Evolutionary conservation across 1,284 basidiomycete genomes (phyloP).

Genomic region (Tetrapyrgos nigripes): DNA sequence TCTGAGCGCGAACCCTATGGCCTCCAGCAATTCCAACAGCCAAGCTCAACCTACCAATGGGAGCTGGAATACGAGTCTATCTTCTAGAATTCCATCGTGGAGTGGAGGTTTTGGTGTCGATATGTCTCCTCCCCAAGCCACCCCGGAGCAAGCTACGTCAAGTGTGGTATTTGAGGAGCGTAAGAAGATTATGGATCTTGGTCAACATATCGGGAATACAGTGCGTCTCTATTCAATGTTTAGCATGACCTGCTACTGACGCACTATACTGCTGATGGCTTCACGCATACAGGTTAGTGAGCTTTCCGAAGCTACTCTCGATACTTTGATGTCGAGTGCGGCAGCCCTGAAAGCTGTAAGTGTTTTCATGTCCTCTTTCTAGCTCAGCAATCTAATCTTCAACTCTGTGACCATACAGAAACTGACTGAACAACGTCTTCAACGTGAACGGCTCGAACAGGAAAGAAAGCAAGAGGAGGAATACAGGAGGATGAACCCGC

Average conservation of each 20-base stretch:
- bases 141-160: not conserved
- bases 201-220: slow-evolving; percentile 6
- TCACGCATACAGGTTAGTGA: not conserved
- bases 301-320: slow-evolving; percentile 7
- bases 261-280: not conserved
- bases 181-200: not conserved
- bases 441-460: not conserved
- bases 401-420: not conserved
- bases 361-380: not conserved
- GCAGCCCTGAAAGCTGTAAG: slow-evolving; percentile 4
- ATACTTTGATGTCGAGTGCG: not conserved
- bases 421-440: not conserved
- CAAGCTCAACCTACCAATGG: too few species aligned
- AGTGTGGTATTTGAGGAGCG: not conserved
- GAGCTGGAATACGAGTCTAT: too few species aligned
- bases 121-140: not conserved
- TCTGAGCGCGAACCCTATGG: too few species aligned
- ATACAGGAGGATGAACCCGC: not conserved
- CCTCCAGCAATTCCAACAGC: too few species aligned
- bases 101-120: too few species aligned
- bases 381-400: not conserved
- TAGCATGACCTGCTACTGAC: not conserved
- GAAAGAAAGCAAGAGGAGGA: not conserved
- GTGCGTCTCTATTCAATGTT: not conserved
- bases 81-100: too few species aligned